Conservation (phyloP, 108 stramenopile species). For the Discostella stelligeroides region DNA sequence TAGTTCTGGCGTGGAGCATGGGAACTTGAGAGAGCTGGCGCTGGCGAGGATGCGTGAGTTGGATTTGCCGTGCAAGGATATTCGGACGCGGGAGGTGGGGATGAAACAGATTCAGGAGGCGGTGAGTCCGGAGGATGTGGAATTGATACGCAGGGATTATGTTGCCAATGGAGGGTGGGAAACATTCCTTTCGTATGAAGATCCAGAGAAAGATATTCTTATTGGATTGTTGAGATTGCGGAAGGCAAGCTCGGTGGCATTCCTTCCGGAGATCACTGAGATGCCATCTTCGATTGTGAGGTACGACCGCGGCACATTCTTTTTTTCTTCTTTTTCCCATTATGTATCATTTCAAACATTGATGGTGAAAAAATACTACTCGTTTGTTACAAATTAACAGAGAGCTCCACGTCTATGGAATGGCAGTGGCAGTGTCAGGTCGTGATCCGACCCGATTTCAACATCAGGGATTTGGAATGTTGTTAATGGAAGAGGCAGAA, state of each 20-base stretch:
- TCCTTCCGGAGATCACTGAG: conserved; percentile 69
- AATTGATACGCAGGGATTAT: conserved; percentile 92
- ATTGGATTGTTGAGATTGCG: conserved; percentile 80
- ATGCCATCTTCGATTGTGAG: conserved; percentile 84
- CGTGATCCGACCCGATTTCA: conserved; percentile 93
- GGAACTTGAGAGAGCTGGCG: conserved; percentile 91
- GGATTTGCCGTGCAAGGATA: conserved; percentile 90
- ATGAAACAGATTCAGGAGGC: conserved; percentile 92
- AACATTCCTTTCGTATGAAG: conserved; percentile 93
- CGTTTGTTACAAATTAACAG: not conserved
- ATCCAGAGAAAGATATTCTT: conserved; percentile 89
- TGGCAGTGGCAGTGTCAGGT: conserved; percentile 88
- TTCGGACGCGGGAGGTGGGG: conserved; percentile 94
- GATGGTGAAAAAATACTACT: not conserved
- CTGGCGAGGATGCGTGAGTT: conserved; percentile 83
- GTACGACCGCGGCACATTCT: conserved; percentile 2
- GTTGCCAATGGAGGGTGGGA: conserved; percentile 95
- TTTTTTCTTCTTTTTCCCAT: not conserved
- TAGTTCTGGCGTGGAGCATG: conserved; percentile 93
- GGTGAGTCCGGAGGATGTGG: conserved; percentile 92
- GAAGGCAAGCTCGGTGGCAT: conserved; percentile 67
- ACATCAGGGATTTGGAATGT: conserved; percentile 95
- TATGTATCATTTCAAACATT: not conserved
- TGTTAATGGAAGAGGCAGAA: conserved; percentile 96
- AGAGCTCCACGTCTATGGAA: conserved; percentile 97